phyloP scores from a whole-genome alignment of 352 stramenopile genomes.

The Pythium rishiriense region DNA sequence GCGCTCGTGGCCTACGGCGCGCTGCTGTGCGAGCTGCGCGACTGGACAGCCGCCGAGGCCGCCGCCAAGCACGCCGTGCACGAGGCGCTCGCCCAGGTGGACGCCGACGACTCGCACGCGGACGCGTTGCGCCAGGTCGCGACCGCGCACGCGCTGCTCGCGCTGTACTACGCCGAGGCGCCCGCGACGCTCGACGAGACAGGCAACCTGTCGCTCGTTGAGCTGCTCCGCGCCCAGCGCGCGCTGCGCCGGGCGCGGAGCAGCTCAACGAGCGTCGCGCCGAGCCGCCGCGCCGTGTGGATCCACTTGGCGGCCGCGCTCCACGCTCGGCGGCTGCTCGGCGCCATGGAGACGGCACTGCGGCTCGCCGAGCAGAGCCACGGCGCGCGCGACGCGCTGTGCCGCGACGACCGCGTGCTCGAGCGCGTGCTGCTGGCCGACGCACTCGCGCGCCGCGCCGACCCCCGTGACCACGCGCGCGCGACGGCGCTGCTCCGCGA shows the following conservation, averaged over 20 bases:
- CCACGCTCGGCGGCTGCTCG: slow-evolving; percentile 45
- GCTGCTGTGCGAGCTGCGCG: slow-evolving; percentile 58
- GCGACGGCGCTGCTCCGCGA: slow-evolving; percentile 48
- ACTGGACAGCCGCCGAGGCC: slow-evolving; percentile 44
- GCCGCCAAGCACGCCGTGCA: slow-evolving; percentile 47
- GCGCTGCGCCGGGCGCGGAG: slow-evolving; percentile 10
- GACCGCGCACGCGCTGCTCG: slow-evolving; percentile 61
- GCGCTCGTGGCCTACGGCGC: slow-evolving; percentile 53
- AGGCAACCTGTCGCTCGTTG: slow-evolving; percentile 63
- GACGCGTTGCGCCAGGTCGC: slow-evolving; percentile 18
- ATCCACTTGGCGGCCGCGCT: slow-evolving; percentile 50
- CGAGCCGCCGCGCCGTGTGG: slow-evolving; percentile 53
- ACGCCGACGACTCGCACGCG: background rate
- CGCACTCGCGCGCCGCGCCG: slow-evolving; percentile 28
- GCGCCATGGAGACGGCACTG: slow-evolving; percentile 36
- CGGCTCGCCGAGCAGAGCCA: slow-evolving; percentile 38
- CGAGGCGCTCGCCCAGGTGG: slow-evolving; percentile 4
- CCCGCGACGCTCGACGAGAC: slow-evolving; percentile 46
- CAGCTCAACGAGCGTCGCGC: background rate
- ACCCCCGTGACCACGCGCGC: slow-evolving; percentile 20
- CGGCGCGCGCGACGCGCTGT: slow-evolving; percentile 42
- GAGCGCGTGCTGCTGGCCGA: slow-evolving; percentile 52
- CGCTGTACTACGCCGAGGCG: slow-evolving; percentile 53
- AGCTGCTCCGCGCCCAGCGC: slow-evolving; percentile 62
- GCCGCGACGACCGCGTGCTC: slow-evolving; percentile 45